Evolutionary conservation across 1,284 basidiomycete genomes (phyloP).

Genomic region (Naganishia liquefaciens): DNA sequence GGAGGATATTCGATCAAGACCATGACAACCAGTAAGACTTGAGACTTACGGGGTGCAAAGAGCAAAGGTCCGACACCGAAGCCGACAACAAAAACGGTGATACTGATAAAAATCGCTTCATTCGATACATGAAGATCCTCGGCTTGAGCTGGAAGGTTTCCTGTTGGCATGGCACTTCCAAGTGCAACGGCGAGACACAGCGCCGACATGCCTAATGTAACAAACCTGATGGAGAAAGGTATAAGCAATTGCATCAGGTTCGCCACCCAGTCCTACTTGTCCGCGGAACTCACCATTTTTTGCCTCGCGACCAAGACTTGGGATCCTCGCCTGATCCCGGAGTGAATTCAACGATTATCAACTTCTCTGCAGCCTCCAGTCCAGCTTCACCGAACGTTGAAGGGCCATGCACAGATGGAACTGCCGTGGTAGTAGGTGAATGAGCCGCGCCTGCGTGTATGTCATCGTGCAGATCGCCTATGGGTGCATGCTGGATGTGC

Average conservation of each 20-base stretch:
- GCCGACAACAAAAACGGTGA: conserved; percentile 57
- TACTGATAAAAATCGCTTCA: conserved; percentile 52
- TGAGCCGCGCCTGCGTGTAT: not conserved
- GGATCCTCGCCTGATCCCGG: conserved; percentile 41
- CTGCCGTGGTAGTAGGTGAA: conserved; percentile 18
- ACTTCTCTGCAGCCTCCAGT: conserved; percentile 2
- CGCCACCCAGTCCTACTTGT: not conserved
- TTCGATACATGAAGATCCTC: conserved; percentile 49
- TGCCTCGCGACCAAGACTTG: conserved; percentile 41
- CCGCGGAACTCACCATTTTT: conserved; percentile 41
- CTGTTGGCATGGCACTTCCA: conserved; percentile 56
- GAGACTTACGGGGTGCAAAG: conserved; percentile 49
- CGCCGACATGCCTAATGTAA: conserved; percentile 40
- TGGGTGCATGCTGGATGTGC: conserved; percentile 36
- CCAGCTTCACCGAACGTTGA: not conserved
- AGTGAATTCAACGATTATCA: conserved; percentile 43
- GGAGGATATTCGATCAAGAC: conserved; percentile 26
- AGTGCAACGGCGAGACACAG: conserved; percentile 50
- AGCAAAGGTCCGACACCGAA: conserved; percentile 54
- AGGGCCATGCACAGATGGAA: conserved; percentile 1
- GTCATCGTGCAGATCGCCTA: conserved; percentile 35
- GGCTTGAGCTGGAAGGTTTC: conserved; percentile 50
- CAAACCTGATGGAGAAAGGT: conserved; percentile 34
- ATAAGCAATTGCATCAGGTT: conserved; percentile 6
- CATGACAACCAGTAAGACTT: too few species aligned